These are phyloP conservation scores for Hypoxylon rubiginosum DNA, from an alignment of 2,329 filamentous ascomycete species.

Conservation along the genomic window DNA sequence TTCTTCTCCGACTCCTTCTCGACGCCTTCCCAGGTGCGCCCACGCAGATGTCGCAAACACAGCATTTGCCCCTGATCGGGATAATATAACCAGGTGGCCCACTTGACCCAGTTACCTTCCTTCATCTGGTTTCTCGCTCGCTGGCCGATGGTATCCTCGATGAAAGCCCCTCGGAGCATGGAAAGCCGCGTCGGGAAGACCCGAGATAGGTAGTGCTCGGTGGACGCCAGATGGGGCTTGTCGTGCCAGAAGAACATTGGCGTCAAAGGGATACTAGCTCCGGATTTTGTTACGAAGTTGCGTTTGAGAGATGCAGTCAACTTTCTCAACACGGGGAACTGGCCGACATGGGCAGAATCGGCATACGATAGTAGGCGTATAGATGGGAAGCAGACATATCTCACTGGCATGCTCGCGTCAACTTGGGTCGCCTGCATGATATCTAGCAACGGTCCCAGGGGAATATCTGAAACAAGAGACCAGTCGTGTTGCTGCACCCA, in stretches of 20 bases:
- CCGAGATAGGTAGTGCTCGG: constrained; percentile 62
- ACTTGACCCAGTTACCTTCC: constrained; percentile 63
- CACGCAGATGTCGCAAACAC: constrained; percentile 65
- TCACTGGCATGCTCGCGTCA: constrained; percentile 55
- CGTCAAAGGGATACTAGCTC: constrained; percentile 59
- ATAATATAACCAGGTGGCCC: constrained; percentile 70
- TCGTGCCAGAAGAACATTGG: constrained; percentile 72
- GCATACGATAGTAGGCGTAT: constrained; percentile 66
- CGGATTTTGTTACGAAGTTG: constrained; percentile 52
- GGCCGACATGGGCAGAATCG: constrained; percentile 59
- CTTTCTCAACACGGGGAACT: constrained; percentile 57
- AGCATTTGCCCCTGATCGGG: constrained; percentile 60
- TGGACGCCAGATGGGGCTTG: constrained; percentile 66
- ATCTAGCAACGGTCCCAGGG: constrained; percentile 58
- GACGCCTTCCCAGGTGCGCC: constrained; percentile 63
- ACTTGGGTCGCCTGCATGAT: constrained; percentile 59
- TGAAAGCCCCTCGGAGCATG: constrained; percentile 66
- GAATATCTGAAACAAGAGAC: constrained; percentile 61
- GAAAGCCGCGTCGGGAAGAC: constrained; percentile 66
- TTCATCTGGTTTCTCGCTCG: constrained; percentile 70
- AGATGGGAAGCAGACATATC: constrained; percentile 67
- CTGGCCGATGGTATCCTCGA: constrained; percentile 69
- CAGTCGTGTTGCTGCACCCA: constrained; percentile 72
- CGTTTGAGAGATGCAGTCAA: constrained; percentile 59
- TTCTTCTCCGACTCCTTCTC: constrained; percentile 50